phyloP scores from a whole-genome alignment of 257 asterid genomes.

The Solanum chmielewskii region DNA sequence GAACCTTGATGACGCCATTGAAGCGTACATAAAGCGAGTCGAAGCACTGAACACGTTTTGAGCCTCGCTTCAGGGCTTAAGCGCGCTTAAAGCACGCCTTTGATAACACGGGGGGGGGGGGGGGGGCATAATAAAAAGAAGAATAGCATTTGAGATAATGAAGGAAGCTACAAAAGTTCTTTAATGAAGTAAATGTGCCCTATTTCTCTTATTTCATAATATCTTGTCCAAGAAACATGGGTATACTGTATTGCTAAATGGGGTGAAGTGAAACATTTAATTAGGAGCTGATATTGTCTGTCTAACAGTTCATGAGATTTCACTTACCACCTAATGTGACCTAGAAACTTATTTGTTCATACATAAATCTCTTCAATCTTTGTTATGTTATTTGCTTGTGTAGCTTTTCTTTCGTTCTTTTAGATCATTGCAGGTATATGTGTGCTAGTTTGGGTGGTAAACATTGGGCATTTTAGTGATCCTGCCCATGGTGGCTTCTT shows the following conservation, averaged over 20 bases:
- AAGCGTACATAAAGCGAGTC: no score
- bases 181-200: not conserved
- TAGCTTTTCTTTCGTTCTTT: slow-evolving; percentile 20
- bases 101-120: no score
- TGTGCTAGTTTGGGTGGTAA: slow-evolving; percentile 91
- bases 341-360: not conserved
- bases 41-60: no score
- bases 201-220: not conserved
- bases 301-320: not conserved
- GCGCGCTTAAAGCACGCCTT: no score
- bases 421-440: slow-evolving; percentile 99
- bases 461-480: slow-evolving; percentile 95
- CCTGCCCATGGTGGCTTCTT: slow-evolving; percentile 97
- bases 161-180: not conserved
- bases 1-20: no score
- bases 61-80: no score
- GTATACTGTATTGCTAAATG: not conserved
- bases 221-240: not conserved
- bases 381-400: slow-evolving; percentile 6
- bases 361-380: not conserved
- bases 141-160: not conserved
- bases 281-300: not conserved
- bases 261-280: not conserved
- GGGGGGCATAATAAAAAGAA: not conserved
- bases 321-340: not conserved